Evolutionary conservation across 768 basidiomycete genomes (phyloP).

Genomic region (Pleurotus tuoliensis): DNA sequence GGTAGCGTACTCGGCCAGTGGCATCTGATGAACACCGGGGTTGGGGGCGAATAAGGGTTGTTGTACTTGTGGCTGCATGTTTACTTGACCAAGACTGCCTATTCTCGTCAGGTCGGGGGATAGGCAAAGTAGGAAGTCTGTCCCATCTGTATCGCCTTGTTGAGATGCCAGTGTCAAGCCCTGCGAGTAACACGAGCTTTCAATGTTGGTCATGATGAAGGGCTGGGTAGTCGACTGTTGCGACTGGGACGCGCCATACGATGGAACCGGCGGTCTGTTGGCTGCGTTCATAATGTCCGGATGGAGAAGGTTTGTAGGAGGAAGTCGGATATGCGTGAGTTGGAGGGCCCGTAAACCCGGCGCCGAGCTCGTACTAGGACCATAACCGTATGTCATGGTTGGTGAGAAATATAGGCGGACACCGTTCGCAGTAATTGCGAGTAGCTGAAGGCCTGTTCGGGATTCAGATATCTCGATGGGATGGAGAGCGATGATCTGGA

Average conservation of each 20-base stretch:
- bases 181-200: conserved; percentile 60
- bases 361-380: conserved; percentile 27
- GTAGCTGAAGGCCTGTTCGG: conserved; percentile 64
- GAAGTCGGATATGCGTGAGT: conserved; percentile 75
- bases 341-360: conserved; percentile 44
- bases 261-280: conserved; percentile 39
- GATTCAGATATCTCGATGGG: conserved; percentile 65
- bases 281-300: conserved; percentile 62
- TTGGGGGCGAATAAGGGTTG: conserved; percentile 30
- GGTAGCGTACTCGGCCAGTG: conserved; percentile 74
- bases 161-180: conserved; percentile 72
- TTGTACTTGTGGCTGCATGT: conserved; percentile 35
- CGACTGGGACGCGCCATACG: conserved; percentile 49
- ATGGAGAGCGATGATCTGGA: conserved; percentile 69
- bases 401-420: conserved; percentile 82
- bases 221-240: conserved; percentile 48
- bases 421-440: conserved; percentile 80
- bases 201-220: conserved; percentile 55
- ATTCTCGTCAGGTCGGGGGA: conserved; percentile 75
- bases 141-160: conserved; percentile 67
- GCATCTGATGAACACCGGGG: conserved; percentile 42
- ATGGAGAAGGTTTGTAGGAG: conserved; percentile 71
- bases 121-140: conserved; percentile 70
- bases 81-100: conserved; percentile 65
- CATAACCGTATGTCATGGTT: conserved; percentile 43